A percentile compares a stretch with the other conserved stretches of the same genome.
Evolutionary conservation across 129 eudicot species (phyloP).

Genomic region (Flaveria linearis): DNA sequence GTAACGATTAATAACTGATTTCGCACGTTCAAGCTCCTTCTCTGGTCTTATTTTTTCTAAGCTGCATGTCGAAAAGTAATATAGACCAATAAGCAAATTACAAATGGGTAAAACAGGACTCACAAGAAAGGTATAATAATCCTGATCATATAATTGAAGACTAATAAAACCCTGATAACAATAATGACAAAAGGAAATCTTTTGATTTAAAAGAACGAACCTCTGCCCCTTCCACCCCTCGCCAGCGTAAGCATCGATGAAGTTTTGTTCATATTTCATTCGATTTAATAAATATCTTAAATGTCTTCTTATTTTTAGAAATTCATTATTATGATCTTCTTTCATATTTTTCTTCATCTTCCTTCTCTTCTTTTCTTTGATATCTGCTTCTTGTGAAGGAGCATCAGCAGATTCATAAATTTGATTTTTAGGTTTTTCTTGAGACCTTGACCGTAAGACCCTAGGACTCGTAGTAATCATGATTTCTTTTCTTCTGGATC

Average conservation of each 20-base stretch:
- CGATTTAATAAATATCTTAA: slow-evolving; percentile 66
- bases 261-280: slow-evolving; percentile 67
- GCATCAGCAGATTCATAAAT: slow-evolving; percentile 34
- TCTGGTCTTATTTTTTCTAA: slow-evolving; percentile 87
- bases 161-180: neutral
- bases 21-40: slow-evolving; percentile 95
- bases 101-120: neutral
- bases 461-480: slow-evolving; percentile 39
- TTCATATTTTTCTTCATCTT: slow-evolving; percentile 42
- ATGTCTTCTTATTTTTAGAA: slow-evolving; percentile 59
- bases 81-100: slow-evolving; percentile 15
- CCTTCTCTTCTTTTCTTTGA: slow-evolving; percentile 48
- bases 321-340: slow-evolving; percentile 50
- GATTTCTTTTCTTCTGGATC: slow-evolving; percentile 37
- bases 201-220: slow-evolving; percentile 38
- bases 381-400: slow-evolving; percentile 39
- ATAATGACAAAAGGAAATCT: neutral
- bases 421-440: slow-evolving; percentile 48
- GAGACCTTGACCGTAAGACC: slow-evolving; percentile 60
- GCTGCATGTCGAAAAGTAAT: slow-evolving; percentile 48
- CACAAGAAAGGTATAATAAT: slow-evolving; percentile 10
- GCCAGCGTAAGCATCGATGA: slow-evolving; percentile 86
- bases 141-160: neutral
- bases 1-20: slow-evolving; percentile 62
- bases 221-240: slow-evolving; percentile 99